Evolutionary conservation across 495 filamentous ascomycete species (phyloP), one percentile per base, ranked within the genome.

Genomic region (Aspergillus conjunctus): DNA sequence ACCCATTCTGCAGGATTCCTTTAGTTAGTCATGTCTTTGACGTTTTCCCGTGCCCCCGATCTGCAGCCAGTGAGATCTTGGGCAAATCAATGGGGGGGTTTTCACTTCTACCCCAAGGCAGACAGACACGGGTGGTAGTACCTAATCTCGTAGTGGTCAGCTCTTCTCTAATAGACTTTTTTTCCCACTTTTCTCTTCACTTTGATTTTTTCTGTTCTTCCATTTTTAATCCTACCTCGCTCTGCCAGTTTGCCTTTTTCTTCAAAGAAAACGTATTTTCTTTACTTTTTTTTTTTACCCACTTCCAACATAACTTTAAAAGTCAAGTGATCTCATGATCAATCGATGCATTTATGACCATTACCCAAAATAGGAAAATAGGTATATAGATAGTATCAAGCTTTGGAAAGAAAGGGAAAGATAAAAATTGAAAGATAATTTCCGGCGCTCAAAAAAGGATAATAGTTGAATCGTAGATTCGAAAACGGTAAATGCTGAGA

Each of bases 1-100:
- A 6, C 44, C 44, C 44, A 48, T 48, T 17, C 44, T 48, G 44
- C 44, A 48, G 44, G 44, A 48, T 48, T 48, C 18, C n/a, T 48
- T 48, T 48, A 7, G 12, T 43, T 4, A 12, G 15, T 46, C 44
- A 17, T 46, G 5, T 21, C 9, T 46, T 46, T 46, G 15, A 9
- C 20, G 15, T 20, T 46, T 46, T 20, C 44, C 20, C 14, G n/a
- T 11, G 8, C 20, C 9, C 17, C 20, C 17, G 26, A 26, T 26
- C 20, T 48, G 7, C 18, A 18, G 17, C 20, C n/a, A 18, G 17
- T 48, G 1, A 46, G 17, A 22, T 48, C 20, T 20, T 48, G 3
- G 44, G 10, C 18, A 4, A 14, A 48, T 22, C 26, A 48, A 22
- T 53, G 26, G 31, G 15, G 33, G 37, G 9, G 11, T 5, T 5